Base-by-base conservation (phyloP, 208 protist genomes). In the Crithidia fasciculata region DNA sequence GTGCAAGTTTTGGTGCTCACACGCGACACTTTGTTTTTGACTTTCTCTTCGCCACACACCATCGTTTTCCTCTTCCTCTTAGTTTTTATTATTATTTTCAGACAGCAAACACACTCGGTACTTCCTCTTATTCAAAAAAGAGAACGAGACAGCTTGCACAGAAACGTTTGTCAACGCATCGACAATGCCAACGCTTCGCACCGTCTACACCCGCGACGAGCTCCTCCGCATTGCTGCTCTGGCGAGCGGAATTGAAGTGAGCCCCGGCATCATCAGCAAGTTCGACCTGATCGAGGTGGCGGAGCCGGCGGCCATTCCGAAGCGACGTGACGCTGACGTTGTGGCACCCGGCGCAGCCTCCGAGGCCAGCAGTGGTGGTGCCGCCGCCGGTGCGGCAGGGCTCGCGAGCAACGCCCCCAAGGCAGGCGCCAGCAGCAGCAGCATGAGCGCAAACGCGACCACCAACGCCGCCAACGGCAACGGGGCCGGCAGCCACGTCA, bases 271-370 rank as follows among this genome's bases (percentile, higher is more conserved):
- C 18, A 47, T 81, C 47, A 72, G 85, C 41, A 90, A 89, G 76
- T 95, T 95, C 44, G 76, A 87, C 19, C 73, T 93, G 8, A 93
- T 93, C 47, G 86, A 95, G 54, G 69, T 82, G 13, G 74, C 66
- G 4, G 85, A 91, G 18, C 65, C 80, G 5, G 36, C 58, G 5
- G 67, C 76, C 8, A 72, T 63, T 5, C 70, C 69, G 12, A 61
- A 74, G 58, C 82, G 82, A 16, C 79, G 75, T 1, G 82, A 86
- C 47, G 36, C 60, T 2, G 87, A 92, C 41, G 16, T 50, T 16
- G 52, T 5, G 4, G 47, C 54, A 6, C 36, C 74, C 19, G 52
- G 44, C 9, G 47, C 56, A 6, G 18, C 64, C 50, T 7, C 5
- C 44, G 39, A 59, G 61, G 64, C 50, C 65, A 69, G 39, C 68